Base-by-base conservation (phyloP, 176 grass and related monocot genomes). In the Oryza longistaminata region DNA sequence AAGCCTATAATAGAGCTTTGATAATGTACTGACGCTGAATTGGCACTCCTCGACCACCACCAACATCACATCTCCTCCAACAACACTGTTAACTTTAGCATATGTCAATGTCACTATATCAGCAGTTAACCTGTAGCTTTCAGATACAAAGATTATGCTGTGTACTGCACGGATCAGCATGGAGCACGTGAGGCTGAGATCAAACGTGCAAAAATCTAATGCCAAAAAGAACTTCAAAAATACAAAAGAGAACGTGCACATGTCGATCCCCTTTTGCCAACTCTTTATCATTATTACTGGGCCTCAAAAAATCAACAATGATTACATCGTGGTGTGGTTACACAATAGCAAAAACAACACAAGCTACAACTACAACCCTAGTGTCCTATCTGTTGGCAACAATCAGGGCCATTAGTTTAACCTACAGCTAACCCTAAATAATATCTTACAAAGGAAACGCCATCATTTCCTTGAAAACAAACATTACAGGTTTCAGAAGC, bases 371-470 rank as follows among this genome's bases (percentile, higher is more conserved):
- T 74, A 79, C 68, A 79, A 70, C 9, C 39, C 85, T 87, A 87
- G 34, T 80, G 68, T 76, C 81, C 76, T 80, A 83, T 31, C 19
- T 15, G 42, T 49, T 40, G 39, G 75, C 76, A 84, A 70, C 50
- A 91, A 53, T 84, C 35, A 81, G 64, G 50, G 64, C 62, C 70
- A 79, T 87, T 66, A 91, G 70, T 50, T 76, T 82, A 52, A 80
- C 64, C 89, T 91, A 91, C 70, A 87, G 31, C 89, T 87, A 76
- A 80, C 8, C 39, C 81, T 86, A 87, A 80, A 87, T 17, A 80
- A 76, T 84, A 80, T 87, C 76, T 83, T 91, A 84, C 89, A 87
- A 62, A 82, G 69, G 42, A 75, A 76, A 84, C 67, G n/a, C 70
- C 39, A 35, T 65, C 85, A 76, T 70, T 64, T 53, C 70, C 55